phyloP scores from a whole-genome alignment of 1,284 basidiomycete genomes.

The Ustilago shanxiensis region DNA sequence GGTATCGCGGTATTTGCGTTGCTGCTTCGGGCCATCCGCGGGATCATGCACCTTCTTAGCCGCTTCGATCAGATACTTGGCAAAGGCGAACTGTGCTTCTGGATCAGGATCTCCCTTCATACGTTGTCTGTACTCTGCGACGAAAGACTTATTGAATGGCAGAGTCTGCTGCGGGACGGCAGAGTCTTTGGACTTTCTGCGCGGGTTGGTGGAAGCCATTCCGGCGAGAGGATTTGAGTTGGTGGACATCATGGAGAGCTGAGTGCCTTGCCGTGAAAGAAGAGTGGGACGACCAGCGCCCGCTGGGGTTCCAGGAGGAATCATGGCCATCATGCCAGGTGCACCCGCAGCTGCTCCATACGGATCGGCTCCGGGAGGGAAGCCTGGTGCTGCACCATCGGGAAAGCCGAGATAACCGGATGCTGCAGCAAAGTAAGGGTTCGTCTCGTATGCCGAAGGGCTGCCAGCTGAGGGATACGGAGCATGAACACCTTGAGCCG shows the following conservation, averaged over 20 bases:
- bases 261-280: conserved; percentile 47
- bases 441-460: conserved; percentile 36
- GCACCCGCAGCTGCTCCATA: conserved; percentile 23
- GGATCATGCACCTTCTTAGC: conserved; percentile 79
- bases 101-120: conserved; percentile 98
- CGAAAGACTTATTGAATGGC: conserved; percentile 87
- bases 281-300: conserved; percentile 29
- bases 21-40: conserved; percentile 64
- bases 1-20: conserved; percentile 84
- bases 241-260: conserved; percentile 48
- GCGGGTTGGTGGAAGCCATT: conserved; percentile 32
- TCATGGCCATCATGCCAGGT: conserved; percentile 38
- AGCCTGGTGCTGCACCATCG: conserved; percentile 45
- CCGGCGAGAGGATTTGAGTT: conserved; percentile 24
- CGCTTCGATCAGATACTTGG: conserved; percentile 99
- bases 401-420: conserved; percentile 56
- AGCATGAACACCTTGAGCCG: conserved; percentile 12
- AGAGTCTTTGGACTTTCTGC: conserved; percentile 60
- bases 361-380: conserved; percentile 40
- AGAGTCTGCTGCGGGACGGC: conserved; percentile 52
- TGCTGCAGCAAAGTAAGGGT: conserved; percentile 61
- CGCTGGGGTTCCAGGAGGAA: conserved; percentile 16
- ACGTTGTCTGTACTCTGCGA: conserved; percentile 94
- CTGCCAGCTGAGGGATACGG: conserved; percentile 16
- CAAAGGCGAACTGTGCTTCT: conserved; percentile 97